These are phyloP conservation scores for Discostella stelligera DNA, from an alignment of 352 stramenopile genomes.

Conservation along the genomic window DNA sequence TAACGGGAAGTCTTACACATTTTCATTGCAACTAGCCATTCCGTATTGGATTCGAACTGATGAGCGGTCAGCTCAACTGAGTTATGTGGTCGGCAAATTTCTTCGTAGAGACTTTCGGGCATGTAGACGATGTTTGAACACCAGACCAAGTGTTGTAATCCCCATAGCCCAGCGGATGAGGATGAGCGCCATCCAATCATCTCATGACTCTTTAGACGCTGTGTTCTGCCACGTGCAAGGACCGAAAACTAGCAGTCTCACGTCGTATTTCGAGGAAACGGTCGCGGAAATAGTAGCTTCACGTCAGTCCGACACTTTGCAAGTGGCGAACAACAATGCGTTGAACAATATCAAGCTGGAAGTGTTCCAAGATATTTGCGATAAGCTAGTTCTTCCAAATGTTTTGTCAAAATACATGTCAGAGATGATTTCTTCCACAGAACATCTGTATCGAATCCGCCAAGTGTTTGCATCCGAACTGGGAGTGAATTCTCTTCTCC, in stretches of 20 bases:
- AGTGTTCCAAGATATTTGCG: slow-evolving; percentile 66
- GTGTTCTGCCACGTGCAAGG: slow-evolving; percentile 45
- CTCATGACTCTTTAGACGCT: slow-evolving; percentile 46
- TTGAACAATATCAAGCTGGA: slow-evolving; percentile 55
- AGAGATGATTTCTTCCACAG: slow-evolving; percentile 46
- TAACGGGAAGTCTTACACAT: slow-evolving; percentile 77
- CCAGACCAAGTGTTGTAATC: slow-evolving; percentile 69
- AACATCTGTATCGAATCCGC: slow-evolving; percentile 74
- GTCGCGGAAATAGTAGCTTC: slow-evolving; percentile 29
- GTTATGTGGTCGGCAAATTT: slow-evolving; percentile 74
- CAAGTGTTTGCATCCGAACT: slow-evolving; percentile 73
- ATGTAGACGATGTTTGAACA: slow-evolving; percentile 62
- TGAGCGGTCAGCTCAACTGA: slow-evolving; percentile 75
- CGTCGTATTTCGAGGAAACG: slow-evolving; percentile 56
- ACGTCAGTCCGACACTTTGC: slow-evolving; percentile 21
- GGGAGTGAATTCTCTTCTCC: slow-evolving; percentile 76
- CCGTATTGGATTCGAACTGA: slow-evolving; percentile 81
- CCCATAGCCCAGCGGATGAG: slow-evolving; percentile 81
- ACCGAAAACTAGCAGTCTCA: slow-evolving; percentile 27
- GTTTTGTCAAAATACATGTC: slow-evolving; percentile 69
- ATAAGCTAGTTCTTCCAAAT: slow-evolving; percentile 51
- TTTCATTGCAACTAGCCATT: slow-evolving; percentile 80
- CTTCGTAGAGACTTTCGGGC: slow-evolving; percentile 63
- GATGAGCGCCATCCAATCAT: slow-evolving; percentile 59
- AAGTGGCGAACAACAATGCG: background rate